phyloP scores from a whole-genome alignment of 768 basidiomycete species.

The Boletus rubescentipes region DNA sequence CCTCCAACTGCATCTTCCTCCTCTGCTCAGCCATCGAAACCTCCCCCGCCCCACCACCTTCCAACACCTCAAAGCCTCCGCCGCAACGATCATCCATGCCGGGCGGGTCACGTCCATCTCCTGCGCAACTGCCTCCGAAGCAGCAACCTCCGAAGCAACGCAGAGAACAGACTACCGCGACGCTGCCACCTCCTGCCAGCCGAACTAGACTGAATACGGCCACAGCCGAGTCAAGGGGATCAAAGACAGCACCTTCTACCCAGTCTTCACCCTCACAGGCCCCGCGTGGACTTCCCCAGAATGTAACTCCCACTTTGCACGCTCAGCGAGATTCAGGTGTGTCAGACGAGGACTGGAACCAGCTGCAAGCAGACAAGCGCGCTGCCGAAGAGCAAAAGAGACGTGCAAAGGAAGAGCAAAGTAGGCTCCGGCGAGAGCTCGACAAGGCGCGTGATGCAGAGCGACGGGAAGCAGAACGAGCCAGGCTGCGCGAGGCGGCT shows the following conservation, averaged over 20 bases:
- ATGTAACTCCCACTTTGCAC: not conserved
- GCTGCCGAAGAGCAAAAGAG: slow-evolving; percentile 22
- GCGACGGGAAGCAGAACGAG: slow-evolving; percentile 24
- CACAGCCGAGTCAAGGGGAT: not conserved
- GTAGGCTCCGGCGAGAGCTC: slow-evolving; percentile 17
- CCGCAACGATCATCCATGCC: slow-evolving; percentile 2
- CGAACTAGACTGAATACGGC: not conserved
- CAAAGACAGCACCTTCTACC: not conserved
- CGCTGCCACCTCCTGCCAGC: not conserved
- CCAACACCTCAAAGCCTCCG: not conserved
- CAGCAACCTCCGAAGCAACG: slow-evolving; percentile 1
- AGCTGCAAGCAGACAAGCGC: slow-evolving; percentile 42
- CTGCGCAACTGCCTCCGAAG: slow-evolving; percentile 15
- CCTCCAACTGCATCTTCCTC: slow-evolving; percentile 19
- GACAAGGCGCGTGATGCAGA: slow-evolving; percentile 17
- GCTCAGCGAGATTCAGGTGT: slow-evolving; percentile 50
- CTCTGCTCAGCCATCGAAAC: slow-evolving; percentile 20
- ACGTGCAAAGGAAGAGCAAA: slow-evolving; percentile 19
- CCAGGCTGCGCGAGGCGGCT: slow-evolving; percentile 19
- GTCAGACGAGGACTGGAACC: slow-evolving; percentile 48
- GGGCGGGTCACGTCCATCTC: not conserved
- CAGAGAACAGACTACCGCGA: not conserved
- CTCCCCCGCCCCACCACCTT: slow-evolving; percentile 17
- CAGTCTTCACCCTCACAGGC: slow-evolving; percentile 1
- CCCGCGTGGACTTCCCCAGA: not conserved